phyloP scores from a whole-genome alignment of 139 green algal species.

The Spirogloea muscicola region DNA sequence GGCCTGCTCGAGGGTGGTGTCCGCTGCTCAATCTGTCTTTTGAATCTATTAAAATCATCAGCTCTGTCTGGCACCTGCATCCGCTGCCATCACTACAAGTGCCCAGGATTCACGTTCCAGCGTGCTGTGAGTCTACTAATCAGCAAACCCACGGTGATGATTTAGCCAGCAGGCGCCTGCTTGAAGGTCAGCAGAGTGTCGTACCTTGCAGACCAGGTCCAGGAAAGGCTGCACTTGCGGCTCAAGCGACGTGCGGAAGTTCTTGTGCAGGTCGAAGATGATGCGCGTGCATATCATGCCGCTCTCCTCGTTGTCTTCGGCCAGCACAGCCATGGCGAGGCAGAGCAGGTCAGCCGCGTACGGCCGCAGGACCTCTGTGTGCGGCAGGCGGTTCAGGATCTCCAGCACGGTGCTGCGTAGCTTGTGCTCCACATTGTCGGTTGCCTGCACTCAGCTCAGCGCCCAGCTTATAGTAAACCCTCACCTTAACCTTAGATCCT shows the following conservation, averaged over 20 bases:
- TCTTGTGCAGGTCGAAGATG: conserved; percentile 86
- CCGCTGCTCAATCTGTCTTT: too few species aligned
- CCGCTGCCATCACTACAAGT: too few species aligned
- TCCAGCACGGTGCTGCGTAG: conserved; percentile 69
- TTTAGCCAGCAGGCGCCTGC: too few species aligned
- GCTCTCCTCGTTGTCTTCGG: conserved; percentile 86
- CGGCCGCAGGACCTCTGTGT: conserved; percentile 61
- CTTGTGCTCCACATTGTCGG: conserved; percentile 58
- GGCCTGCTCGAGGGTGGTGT: too few species aligned
- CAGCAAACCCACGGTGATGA: too few species aligned
- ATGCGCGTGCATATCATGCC: conserved; percentile 70
- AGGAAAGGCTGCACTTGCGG: conserved; percentile 69
- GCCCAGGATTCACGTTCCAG: too few species aligned
- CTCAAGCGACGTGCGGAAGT: conserved; percentile 64
- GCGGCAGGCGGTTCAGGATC: conserved; percentile 71
- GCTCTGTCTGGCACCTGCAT: too few species aligned
- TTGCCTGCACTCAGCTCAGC: too few species aligned
- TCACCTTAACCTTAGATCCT: too few species aligned
- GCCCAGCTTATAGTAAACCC: too few species aligned
- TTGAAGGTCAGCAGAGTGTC: neutral
- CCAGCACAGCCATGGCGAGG: conserved; percentile 62
- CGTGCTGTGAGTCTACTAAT: too few species aligned
- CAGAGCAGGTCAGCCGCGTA: conserved; percentile 64
- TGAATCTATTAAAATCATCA: too few species aligned
- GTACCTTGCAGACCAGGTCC: conserved; percentile 64